Percentiles rank a stretch among this genome's conserved stretches.
These are phyloP conservation scores for Pseudogymnoascus sp. DNA, from an alignment of 2,329 filamentous ascomycete species.

Conservation along the genomic window DNA sequence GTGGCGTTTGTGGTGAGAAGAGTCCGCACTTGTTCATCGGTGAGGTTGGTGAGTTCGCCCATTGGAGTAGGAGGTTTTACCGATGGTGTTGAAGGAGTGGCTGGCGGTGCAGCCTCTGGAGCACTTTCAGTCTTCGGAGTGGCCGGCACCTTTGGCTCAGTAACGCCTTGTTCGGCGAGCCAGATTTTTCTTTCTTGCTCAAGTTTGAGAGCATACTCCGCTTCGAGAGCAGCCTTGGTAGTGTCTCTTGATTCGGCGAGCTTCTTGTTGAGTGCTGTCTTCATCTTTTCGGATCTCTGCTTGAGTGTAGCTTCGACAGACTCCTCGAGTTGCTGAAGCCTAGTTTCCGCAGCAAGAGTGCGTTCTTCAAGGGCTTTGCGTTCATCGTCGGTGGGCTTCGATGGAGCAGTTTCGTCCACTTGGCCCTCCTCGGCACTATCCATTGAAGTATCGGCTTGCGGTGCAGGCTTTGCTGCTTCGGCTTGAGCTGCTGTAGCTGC, in stretches of 20 bases:
- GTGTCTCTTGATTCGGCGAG: slow-evolving; percentile 47
- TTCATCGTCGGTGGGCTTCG: slow-evolving; percentile 47
- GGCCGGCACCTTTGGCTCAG: slow-evolving; percentile 24
- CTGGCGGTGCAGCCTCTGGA: slow-evolving; percentile 12
- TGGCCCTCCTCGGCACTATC: slow-evolving; percentile 51
- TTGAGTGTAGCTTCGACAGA: slow-evolving; percentile 55
- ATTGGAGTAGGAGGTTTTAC: slow-evolving; percentile 14
- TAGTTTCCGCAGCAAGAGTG: slow-evolving; percentile 52
- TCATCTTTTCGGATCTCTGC: slow-evolving; percentile 62
- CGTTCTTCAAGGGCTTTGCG: slow-evolving; percentile 55
- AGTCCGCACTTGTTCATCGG: slow-evolving; percentile 47
- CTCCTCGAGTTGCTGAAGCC: slow-evolving; percentile 54
- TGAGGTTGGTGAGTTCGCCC: slow-evolving; percentile 34
- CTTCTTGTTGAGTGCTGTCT: slow-evolving; percentile 59
- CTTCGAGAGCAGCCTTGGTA: slow-evolving; percentile 46
- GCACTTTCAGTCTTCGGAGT: slow-evolving; percentile 21
- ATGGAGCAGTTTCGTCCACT: slow-evolving; percentile 36
- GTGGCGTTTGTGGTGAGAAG: slow-evolving; percentile 50
- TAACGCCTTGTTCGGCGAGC: slow-evolving; percentile 40
- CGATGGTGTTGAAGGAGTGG: slow-evolving; percentile 20
- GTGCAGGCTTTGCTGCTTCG: slow-evolving; percentile 19
- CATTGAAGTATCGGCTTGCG: slow-evolving; percentile 18
- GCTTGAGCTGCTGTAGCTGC: slow-evolving; percentile 31
- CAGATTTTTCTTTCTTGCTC: slow-evolving; percentile 59
- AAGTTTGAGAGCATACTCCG: slow-evolving; percentile 41